Percentiles rank a stretch among this genome's conserved stretches.
Evolutionary conservation across 148 eudicot species (phyloP).

Genomic region (Simmondsia chinensis): DNA sequence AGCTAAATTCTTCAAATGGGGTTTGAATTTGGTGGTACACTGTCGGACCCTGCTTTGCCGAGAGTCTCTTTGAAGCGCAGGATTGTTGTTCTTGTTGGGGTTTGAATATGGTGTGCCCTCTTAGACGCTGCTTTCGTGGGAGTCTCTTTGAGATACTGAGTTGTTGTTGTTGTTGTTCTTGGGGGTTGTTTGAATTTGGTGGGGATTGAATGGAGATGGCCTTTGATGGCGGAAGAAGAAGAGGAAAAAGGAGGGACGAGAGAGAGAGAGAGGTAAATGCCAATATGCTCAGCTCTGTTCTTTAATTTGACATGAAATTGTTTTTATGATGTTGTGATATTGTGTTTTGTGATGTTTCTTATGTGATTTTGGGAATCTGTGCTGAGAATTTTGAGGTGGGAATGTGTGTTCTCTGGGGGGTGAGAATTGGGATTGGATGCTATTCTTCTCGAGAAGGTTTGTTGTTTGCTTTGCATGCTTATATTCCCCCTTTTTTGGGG

Average conservation of each 20-base stretch:
- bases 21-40: neutral
- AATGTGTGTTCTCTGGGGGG: too few relatives aligned
- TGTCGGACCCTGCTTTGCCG: too few relatives aligned
- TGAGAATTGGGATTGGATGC: slow-evolving; percentile 50
- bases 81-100: too few relatives aligned
- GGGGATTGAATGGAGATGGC: slow-evolving; percentile 8
- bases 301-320: too few relatives aligned
- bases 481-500: slow-evolving; percentile 9
- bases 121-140: neutral
- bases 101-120: neutral
- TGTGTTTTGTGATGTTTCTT: neutral
- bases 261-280: neutral
- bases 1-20: too few relatives aligned
- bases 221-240: slow-evolving; percentile 30
- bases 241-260: neutral
- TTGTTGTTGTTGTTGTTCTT: neutral
- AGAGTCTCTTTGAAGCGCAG: too few relatives aligned
- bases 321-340: slow-evolving; percentile 7
- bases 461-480: slow-evolving; percentile 1
- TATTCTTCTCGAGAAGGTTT: slow-evolving; percentile 62
- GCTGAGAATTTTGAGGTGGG: slow-evolving; percentile 11
- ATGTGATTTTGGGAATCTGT: slow-evolving; percentile 4
- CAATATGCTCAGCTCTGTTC: too few relatives aligned
- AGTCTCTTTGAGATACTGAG: neutral
- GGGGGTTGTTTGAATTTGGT: neutral